Evolutionary conservation across 108 stramenopile species (phyloP).

Genomic region (Halocafeteria seosinensis): DNA sequence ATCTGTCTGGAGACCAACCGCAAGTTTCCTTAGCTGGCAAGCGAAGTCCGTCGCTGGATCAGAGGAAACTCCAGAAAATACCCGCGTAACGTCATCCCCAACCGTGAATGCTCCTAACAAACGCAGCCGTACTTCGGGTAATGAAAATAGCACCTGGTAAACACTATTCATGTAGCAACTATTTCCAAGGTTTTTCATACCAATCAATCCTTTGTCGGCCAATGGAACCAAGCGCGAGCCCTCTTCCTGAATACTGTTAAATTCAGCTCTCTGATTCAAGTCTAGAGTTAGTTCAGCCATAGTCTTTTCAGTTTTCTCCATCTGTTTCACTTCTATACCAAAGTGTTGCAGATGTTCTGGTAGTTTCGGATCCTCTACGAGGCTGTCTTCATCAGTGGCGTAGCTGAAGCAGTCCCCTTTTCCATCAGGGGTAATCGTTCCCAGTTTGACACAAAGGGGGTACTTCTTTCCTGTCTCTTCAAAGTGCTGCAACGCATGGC

Average conservation of each 20-base stretch:
- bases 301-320: conserved; percentile 81
- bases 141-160: conserved; percentile 54
- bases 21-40: conserved; percentile 18
- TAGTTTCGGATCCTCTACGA: conserved; percentile 81
- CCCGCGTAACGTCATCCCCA: no score
- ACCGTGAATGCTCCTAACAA: no score
- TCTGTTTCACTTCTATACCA: conserved; percentile 53
- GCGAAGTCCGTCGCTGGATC: no score
- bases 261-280: conserved; percentile 75
- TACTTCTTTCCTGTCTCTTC: conserved; percentile 63
- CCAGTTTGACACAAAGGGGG: conserved; percentile 90
- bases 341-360: conserved; percentile 65
- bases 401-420: conserved; percentile 90
- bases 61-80: no score
- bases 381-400: conserved; percentile 86
- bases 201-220: conserved; percentile 62
- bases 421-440: conserved; percentile 77
- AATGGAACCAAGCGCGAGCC: conserved; percentile 62
- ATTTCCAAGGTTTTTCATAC: conserved; percentile 89
- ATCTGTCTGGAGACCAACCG: no score
- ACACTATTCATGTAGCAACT: conserved; percentile 87
- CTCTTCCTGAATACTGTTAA: conserved; percentile 73
- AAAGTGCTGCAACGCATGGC: conserved; percentile 85
- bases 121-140: no score
- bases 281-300: conserved; percentile 91